A percentile compares a stretch with the other conserved stretches of the same genome.
These are phyloP conservation scores for Vaccinium vitisidaea DNA, from an alignment of 148 eudicot species.

Conservation along the genomic window DNA sequence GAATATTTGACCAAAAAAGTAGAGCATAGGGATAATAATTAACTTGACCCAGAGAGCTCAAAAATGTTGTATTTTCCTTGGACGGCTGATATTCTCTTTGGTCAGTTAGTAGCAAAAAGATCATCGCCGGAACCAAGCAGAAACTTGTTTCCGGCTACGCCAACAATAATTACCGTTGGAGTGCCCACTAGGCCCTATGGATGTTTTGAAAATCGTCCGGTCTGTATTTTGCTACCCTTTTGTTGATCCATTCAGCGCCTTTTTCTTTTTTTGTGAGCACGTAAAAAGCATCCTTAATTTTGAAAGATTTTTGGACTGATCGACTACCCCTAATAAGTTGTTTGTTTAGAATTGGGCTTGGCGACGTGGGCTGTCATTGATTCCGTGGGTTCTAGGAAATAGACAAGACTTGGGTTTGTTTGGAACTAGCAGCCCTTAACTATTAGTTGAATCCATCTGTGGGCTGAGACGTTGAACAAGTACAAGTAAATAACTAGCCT, in stretches of 20 bases:
- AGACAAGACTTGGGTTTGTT: too few relatives aligned
- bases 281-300: slow-evolving; percentile 18
- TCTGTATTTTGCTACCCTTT: slow-evolving; percentile 17
- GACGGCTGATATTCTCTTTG: background rate
- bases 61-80: slow-evolving; percentile 11
- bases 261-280: slow-evolving; percentile 15
- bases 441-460: too few relatives aligned
- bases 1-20: too few relatives aligned
- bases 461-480: too few relatives aligned
- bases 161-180: slow-evolving; percentile 10
- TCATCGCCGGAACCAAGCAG: slow-evolving; percentile 13
- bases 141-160: slow-evolving; percentile 17
- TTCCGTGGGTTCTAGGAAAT: too few relatives aligned
- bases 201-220: slow-evolving; percentile 15
- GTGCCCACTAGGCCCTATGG: slow-evolving; percentile 14
- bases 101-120: slow-evolving; percentile 14
- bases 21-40: background rate
- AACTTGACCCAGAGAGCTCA: slow-evolving; percentile 21
- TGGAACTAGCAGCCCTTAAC: too few relatives aligned
- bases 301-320: slow-evolving; percentile 5
- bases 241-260: slow-evolving; percentile 16
- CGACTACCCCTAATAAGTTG: too few relatives aligned
- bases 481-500: too few relatives aligned
- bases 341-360: too few relatives aligned
- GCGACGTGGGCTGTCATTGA: too few relatives aligned